Conservation (phyloP, 371 early-diverging fungal genomes). For the Syncephalastrum racemosum region DNA sequence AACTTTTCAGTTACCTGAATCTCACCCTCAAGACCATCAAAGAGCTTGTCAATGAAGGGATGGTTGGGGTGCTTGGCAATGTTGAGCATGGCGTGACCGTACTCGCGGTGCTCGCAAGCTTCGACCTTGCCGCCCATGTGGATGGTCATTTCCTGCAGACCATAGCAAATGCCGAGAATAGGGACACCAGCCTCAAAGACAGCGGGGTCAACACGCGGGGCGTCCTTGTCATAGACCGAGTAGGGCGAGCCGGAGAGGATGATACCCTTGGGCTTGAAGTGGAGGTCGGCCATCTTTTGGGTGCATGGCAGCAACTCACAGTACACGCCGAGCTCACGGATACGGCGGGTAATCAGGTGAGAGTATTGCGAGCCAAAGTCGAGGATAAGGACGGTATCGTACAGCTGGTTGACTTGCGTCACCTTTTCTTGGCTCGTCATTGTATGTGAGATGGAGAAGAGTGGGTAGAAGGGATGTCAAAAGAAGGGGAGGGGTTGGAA, state of each 20-base stretch:
- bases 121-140: conserved; percentile 86
- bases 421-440: conserved; percentile 36
- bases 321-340: conserved; percentile 96
- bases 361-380: conserved; percentile 99
- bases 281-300: conserved; percentile 86
- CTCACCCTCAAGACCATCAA: conserved; percentile 72
- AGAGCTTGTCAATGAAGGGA: conserved; percentile 68
- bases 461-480: no score
- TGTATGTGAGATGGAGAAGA: no score
- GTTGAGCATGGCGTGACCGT: conserved; percentile 86
- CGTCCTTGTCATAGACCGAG: conserved; percentile 92
- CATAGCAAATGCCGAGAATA: conserved; percentile 97
- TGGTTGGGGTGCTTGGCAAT: conserved; percentile 62
- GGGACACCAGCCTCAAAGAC: conserved; percentile 90
- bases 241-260: conserved; percentile 96
- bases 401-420: conserved; percentile 70
- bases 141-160: conserved; percentile 93
- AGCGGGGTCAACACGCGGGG: conserved; percentile 92
- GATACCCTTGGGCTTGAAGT: conserved; percentile 95
- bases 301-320: conserved; percentile 98
- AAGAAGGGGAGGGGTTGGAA: no score
- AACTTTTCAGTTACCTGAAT: conserved; percentile 39
- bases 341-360: conserved; percentile 94
- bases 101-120: conserved; percentile 90
- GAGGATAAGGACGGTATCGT: conserved; percentile 96